Base-by-base conservation (phyloP, 2,329 filamentous ascomycete genomes). In the Geosmithia morbida region DNA sequence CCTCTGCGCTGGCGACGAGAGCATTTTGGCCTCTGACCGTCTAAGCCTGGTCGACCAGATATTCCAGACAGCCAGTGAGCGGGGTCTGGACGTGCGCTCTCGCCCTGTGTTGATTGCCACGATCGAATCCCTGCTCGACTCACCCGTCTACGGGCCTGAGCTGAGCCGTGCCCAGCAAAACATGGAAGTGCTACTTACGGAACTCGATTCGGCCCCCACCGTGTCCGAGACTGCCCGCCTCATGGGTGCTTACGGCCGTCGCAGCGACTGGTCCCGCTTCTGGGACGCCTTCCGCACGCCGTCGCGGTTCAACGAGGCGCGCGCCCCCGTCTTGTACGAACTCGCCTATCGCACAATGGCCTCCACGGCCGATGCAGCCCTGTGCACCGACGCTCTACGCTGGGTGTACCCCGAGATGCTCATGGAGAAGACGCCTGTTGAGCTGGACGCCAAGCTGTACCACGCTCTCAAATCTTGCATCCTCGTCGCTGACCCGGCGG, bases 221-320 rank as follows among this genome's bases (percentile, higher is more conserved):
- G 52, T 57, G 19, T 62, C 68, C 22, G 59, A 66, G 44, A 57
- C 67, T 10, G 56, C 63, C 42, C 61, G 60, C 17, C 60, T 78
- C 37, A 62, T 77, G 62, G 53, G 59, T 2, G 62, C 66, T 1
- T 72, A 77, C 51, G 67, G 74, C 5, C 52, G 54, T 18, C 66
- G 67, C 49, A 55, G 58, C 17, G 63, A 78, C 52, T 81, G 77
- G 69, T 58, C 69, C 16, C 64, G 66, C 6, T 77, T 85, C 55
- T 83, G 77, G 79, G 67, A 75, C 18, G 56, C 70, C 10, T 85
- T 81, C 69, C 70, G 71, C 48, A 66, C 70, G 48, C 69, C 76
- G 3, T 62, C 79, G 14, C 66, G 72, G 41, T 70, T 72, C 53
- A 61, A 68, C 40, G 56, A 60, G 8, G 54, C 66, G 1, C 74